Evolutionary conservation across 1,284 basidiomycete species (phyloP).

Genomic region (Ceratobasidium sp.): DNA sequence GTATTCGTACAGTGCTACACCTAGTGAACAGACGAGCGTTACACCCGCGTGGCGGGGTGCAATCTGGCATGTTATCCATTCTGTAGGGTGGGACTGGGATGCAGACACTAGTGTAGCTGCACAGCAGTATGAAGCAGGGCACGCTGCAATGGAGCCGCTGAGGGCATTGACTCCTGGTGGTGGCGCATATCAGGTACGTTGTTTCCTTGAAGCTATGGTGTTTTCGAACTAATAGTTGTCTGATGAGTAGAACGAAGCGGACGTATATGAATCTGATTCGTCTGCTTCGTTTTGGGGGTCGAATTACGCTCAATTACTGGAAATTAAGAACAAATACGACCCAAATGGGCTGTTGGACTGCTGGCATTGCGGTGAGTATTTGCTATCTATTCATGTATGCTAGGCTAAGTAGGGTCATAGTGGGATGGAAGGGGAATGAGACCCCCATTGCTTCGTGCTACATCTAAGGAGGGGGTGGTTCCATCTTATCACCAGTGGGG

Average conservation of each 20-base stretch:
- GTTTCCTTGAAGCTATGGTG: background rate
- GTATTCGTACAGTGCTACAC: background rate
- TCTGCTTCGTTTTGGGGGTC: slow-evolving; percentile 33
- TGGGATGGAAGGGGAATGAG: slow-evolving; percentile 27
- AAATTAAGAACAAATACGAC: slow-evolving; percentile 32
- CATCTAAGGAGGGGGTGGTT: too few species aligned
- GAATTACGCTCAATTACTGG: slow-evolving; percentile 11
- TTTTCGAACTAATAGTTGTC: background rate
- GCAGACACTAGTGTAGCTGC: background rate
- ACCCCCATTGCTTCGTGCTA: slow-evolving; percentile 36
- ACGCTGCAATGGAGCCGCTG: background rate
- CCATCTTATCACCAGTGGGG: too few species aligned
- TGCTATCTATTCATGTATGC: background rate
- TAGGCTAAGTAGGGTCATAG: background rate
- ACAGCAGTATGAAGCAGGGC: background rate
- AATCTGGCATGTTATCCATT: slow-evolving; percentile 17
- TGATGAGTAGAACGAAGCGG: slow-evolving; percentile 34
- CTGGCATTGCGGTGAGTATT: slow-evolving; percentile 36
- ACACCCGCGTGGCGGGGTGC: slow-evolving; percentile 31
- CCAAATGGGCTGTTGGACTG: slow-evolving; percentile 30
- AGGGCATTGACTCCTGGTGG: slow-evolving; percentile 22
- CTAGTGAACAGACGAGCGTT: slow-evolving; percentile 13
- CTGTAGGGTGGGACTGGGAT: slow-evolving; percentile 26
- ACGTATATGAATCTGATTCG: slow-evolving; percentile 25
- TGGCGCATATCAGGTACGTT: slow-evolving; percentile 27